Percentiles rank a stretch among this genome's conserved stretches.
These are phyloP conservation scores for Thymus quinquecostatus DNA, from an alignment of 257 asterid genomes.

Conservation along the genomic window DNA sequence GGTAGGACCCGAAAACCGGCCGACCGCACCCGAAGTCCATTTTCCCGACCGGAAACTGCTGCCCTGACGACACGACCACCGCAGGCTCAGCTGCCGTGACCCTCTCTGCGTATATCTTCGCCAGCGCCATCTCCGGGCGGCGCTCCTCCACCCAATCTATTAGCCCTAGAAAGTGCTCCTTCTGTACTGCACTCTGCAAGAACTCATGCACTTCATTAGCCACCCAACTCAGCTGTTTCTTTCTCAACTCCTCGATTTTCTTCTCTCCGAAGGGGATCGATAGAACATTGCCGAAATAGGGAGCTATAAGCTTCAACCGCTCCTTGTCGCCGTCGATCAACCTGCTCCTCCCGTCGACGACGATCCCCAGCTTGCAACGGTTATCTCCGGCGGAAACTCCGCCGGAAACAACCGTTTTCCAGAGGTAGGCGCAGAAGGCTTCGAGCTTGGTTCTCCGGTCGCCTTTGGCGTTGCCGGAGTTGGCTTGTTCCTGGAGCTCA, in stretches of 20 bases:
- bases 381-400: slow-evolving; percentile 1
- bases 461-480: slow-evolving; percentile 8
- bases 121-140: slow-evolving; percentile 52
- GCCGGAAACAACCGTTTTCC: slow-evolving; percentile 55
- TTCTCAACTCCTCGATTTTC: slow-evolving; percentile 40
- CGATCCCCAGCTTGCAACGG: slow-evolving; percentile 55
- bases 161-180: slow-evolving; percentile 73
- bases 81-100: slow-evolving; percentile 56
- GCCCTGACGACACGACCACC: slow-evolving; percentile 66
- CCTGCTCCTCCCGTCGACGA: slow-evolving; percentile 71
- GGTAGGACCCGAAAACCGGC: slow-evolving; percentile 61
- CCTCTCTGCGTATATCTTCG: slow-evolving; percentile 46
- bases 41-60: slow-evolving; percentile 44
- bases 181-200: slow-evolving; percentile 36
- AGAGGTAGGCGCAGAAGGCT: slow-evolving; percentile 66
- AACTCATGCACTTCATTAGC: slow-evolving; percentile 55
- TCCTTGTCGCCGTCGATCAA: slow-evolving; percentile 36
- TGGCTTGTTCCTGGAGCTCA: slow-evolving; percentile 56
- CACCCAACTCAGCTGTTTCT: slow-evolving; percentile 43
- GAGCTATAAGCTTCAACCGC: neutral
- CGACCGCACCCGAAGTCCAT: slow-evolving; percentile 74
- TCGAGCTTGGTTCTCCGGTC: slow-evolving; percentile 51
- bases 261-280: slow-evolving; percentile 68
- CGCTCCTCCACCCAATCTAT: slow-evolving; percentile 76
- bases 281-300: slow-evolving; percentile 66